These are phyloP conservation scores for Solanum appendiculatum DNA, from an alignment of 257 asterid species.

Conservation along the genomic window DNA sequence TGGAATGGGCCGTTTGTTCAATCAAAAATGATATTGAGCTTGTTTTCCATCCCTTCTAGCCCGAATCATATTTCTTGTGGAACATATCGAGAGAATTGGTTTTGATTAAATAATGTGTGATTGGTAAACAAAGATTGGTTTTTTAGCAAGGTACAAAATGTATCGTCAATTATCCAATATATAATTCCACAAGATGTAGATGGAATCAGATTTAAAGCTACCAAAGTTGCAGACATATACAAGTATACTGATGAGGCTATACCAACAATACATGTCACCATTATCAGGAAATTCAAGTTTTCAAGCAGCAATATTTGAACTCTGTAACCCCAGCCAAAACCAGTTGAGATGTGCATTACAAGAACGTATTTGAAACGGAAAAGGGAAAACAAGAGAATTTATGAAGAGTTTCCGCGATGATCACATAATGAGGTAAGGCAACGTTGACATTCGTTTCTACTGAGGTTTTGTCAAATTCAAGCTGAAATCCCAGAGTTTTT, in stretches of 20 bases:
- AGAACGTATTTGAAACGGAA: neutral
- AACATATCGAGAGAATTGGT: neutral
- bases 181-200: neutral
- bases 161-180: neutral
- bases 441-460: neutral
- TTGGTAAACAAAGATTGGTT: too few species aligned
- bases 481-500: constrained; percentile 27
- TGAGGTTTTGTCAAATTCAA: constrained; percentile 3
- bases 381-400: neutral
- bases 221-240: neutral
- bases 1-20: neutral
- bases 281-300: neutral
- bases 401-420: neutral
- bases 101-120: too few species aligned
- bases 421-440: neutral
- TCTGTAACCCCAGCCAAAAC: neutral
- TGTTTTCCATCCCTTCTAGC: neutral
- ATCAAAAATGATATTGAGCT: neutral
- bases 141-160: neutral
- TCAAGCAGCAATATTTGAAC: neutral
- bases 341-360: neutral
- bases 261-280: neutral
- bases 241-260: neutral
- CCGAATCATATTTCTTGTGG: neutral
- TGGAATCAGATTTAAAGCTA: neutral